Evolutionary conservation across 306 rosid species (phyloP).

Genomic region (Ammopiptanthus mongolicus): DNA sequence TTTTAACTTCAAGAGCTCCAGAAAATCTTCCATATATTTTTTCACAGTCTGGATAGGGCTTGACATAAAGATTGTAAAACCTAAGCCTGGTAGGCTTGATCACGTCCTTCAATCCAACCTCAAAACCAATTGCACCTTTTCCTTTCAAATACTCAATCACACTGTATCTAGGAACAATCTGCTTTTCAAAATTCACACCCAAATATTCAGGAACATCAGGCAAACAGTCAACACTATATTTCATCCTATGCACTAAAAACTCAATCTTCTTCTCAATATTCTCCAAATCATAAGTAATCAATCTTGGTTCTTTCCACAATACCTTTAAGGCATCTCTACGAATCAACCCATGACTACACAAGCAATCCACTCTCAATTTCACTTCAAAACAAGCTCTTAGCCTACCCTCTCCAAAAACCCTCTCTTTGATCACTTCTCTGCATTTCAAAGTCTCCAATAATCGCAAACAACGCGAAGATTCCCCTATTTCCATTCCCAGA

Average conservation of each 20-base stretch:
- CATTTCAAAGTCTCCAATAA: constrained; percentile 63
- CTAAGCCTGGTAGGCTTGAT: constrained; percentile 73
- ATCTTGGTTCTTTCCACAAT: constrained; percentile 77
- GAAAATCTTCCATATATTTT: constrained; percentile 61
- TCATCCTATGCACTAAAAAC: constrained; percentile 61
- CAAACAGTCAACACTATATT: constrained; percentile 46
- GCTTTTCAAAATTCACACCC: constrained; percentile 80
- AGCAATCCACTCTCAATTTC: constrained; percentile 65
- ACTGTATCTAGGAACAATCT: constrained; percentile 68
- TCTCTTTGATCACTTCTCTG: constrained; percentile 48
- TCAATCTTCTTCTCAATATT: constrained; percentile 65
- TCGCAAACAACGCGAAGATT: constrained; percentile 52
- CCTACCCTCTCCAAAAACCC: constrained; percentile 41
- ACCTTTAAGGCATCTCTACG: constrained; percentile 69
- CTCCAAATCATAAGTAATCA: constrained; percentile 51
- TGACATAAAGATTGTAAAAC: constrained; percentile 81
- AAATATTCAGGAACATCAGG: constrained; percentile 71
- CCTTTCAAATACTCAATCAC: constrained; percentile 73
- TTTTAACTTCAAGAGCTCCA: constrained; percentile 32
- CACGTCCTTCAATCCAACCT: constrained; percentile 59
- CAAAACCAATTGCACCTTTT: constrained; percentile 59
- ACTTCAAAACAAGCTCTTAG: constrained; percentile 71
- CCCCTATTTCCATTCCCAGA: constrained; percentile 65
- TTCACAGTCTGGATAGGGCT: constrained; percentile 81
- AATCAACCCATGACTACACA: constrained; percentile 61